Evolutionary conservation across 768 basidiomycete genomes (phyloP).

Genomic region (Amanita subjunquillea): DNA sequence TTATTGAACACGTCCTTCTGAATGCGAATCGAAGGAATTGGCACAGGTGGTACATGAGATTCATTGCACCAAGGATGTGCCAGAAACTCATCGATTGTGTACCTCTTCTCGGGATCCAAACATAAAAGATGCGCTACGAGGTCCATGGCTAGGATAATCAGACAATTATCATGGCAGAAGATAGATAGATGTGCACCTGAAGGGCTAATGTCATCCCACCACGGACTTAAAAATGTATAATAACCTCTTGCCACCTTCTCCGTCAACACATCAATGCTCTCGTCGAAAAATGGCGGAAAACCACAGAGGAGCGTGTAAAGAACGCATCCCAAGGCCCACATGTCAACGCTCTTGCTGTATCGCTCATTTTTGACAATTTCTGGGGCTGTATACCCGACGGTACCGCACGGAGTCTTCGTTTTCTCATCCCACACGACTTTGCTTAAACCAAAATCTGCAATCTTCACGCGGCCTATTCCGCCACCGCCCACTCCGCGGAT

Average conservation of each 20-base stretch:
- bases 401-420: constrained; percentile 99
- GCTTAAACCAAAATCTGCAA: constrained; percentile 94
- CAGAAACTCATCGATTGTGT: constrained; percentile 97
- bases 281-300: constrained; percentile 97
- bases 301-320: constrained; percentile 96
- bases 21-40: constrained; percentile 45
- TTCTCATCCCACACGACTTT: constrained; percentile 99
- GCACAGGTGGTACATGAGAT: constrained; percentile 48
- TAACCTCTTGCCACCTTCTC: constrained; percentile 97
- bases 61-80: constrained; percentile 92
- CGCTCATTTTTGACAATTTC: constrained; percentile 99
- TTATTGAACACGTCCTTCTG: constrained; percentile 21
- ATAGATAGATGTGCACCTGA: constrained; percentile 41
- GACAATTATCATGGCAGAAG: neutral
- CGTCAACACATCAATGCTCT: constrained; percentile 94
- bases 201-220: constrained; percentile 95
- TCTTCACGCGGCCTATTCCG: constrained; percentile 96
- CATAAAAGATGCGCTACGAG: constrained; percentile 91
- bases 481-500: constrained; percentile 88
- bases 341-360: constrained; percentile 94
- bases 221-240: constrained; percentile 97
- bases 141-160: constrained; percentile 64
- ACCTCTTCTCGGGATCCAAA: constrained; percentile 90
- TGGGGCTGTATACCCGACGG: constrained; percentile 97
- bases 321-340: constrained; percentile 99